Evolutionary conservation across 2,329 filamentous ascomycete genomes (phyloP).

Genomic region (Botrytis cinerea): DNA sequence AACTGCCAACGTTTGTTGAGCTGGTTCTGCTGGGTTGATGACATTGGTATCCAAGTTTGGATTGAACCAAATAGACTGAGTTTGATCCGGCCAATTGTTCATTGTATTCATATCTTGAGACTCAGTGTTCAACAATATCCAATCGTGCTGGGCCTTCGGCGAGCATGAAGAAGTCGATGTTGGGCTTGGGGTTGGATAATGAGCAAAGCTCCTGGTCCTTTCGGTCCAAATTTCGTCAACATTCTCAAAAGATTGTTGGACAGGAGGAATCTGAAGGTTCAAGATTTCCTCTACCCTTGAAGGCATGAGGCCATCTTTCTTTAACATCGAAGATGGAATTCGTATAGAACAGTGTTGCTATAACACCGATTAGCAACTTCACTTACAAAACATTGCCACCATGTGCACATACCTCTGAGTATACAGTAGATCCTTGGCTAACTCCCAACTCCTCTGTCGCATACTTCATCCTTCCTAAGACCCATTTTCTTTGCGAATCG

Average conservation of each 20-base stretch:
- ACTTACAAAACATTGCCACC: background rate
- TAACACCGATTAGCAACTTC: background rate
- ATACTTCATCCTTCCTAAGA: slow-evolving; percentile 33
- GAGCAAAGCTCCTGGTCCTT: background rate
- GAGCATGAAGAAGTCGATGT: slow-evolving; percentile 11
- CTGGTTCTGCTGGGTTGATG: slow-evolving; percentile 5
- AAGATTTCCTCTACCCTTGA: background rate
- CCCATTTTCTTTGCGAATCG: slow-evolving; percentile 30
- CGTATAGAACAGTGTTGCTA: background rate
- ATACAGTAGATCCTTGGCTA: slow-evolving; percentile 28
- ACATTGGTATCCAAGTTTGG: background rate
- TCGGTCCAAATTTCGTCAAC: background rate
- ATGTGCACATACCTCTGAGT: background rate
- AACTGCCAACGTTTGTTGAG: slow-evolving; percentile 11
- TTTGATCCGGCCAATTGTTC: slow-evolving; percentile 3
- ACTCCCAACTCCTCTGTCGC: slow-evolving; percentile 34
- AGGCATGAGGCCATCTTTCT: slow-evolving; percentile 15
- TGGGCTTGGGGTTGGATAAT: slow-evolving; percentile 11
- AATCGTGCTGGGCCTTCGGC: background rate
- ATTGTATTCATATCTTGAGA: slow-evolving; percentile 4
- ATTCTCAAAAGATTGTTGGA: background rate
- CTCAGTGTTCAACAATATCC: background rate
- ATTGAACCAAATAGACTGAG: background rate
- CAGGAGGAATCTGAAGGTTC: background rate
- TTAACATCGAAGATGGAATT: slow-evolving; percentile 17